Percentiles rank a stretch among this genome's conserved stretches.
phyloP scores from a whole-genome alignment of 306 rosid genomes.

The Rubus idaeus region DNA sequence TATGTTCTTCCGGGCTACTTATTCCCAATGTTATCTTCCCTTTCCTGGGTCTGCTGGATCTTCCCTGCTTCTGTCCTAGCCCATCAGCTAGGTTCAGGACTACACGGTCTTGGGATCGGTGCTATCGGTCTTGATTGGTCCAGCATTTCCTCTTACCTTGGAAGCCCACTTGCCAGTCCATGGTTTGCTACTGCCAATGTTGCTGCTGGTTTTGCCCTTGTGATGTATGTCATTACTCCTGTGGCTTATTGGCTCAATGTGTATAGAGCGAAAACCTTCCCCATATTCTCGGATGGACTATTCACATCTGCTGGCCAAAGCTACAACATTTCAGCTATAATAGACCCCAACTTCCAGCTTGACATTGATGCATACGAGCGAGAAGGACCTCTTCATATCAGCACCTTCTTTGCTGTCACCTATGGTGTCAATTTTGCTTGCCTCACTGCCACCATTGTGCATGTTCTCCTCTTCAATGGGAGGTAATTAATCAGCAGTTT shows the following conservation, averaged over 20 bases:
- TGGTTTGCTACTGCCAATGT: constrained; percentile 89
- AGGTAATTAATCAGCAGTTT: constrained; percentile 44
- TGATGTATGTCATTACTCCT: constrained; percentile 60
- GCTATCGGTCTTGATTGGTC: constrained; percentile 81
- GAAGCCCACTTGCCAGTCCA: constrained; percentile 86
- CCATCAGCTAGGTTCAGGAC: constrained; percentile 76
- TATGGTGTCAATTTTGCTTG: constrained; percentile 75
- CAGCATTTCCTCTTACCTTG: constrained; percentile 68
- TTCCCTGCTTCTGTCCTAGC: constrained; percentile 68
- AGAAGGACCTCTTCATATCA: constrained; percentile 64
- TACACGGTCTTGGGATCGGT: constrained; percentile 76
- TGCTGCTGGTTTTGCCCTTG: constrained; percentile 62
- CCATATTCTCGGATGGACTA: constrained; percentile 71
- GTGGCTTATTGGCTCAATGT: constrained; percentile 60
- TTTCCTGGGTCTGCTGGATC: constrained; percentile 78
- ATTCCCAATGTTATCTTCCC: constrained; percentile 66
- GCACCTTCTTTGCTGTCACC: constrained; percentile 57
- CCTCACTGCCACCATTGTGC: constrained; percentile 74
- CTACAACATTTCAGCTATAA: constrained; percentile 70
- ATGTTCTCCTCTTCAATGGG: constrained; percentile 73
- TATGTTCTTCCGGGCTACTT: constrained; percentile 77
- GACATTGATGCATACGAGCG: constrained; percentile 55
- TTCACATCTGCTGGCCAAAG: constrained; percentile 59
- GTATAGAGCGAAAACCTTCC: constrained; percentile 63
- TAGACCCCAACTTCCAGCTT: constrained; percentile 61